phyloP scores from a whole-genome alignment of 805 yeast species.

The Candida pini region DNA sequence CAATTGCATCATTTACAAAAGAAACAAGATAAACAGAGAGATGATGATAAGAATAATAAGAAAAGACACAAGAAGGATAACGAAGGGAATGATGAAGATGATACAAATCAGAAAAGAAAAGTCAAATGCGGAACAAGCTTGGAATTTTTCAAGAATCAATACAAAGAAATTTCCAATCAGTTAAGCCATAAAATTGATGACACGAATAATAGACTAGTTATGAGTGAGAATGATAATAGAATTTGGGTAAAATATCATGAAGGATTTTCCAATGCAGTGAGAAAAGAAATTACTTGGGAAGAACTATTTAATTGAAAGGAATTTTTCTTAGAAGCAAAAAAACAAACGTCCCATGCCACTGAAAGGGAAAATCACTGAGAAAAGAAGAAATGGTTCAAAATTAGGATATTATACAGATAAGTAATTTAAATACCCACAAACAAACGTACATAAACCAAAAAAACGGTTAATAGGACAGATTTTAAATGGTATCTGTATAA shows the following conservation, averaged over 20 bases:
- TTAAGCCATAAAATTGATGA: constrained; percentile 11
- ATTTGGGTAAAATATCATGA: constrained; percentile 90
- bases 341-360: no score
- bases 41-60: constrained; percentile 9
- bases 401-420: no score
- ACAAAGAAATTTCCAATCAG: constrained; percentile 18
- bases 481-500: no score
- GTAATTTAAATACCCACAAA: no score
- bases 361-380: no score
- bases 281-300: constrained; percentile 75
- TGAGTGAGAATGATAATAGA: constrained; percentile 28
- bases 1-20: constrained; percentile 5
- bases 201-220: constrained; percentile 8
- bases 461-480: no score
- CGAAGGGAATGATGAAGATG: constrained; percentile 6
- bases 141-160: constrained; percentile 41
- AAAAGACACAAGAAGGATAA: constrained; percentile 5
- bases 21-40: constrained; percentile 5
- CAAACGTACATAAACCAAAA: no score
- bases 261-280: constrained; percentile 88
- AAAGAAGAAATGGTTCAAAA: no score
- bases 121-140: constrained; percentile 19
- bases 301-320: no score
- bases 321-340: no score
- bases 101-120: constrained; percentile 6